These are phyloP conservation scores for Cladorrhinum sp. DNA, from an alignment of 2,329 filamentous ascomycete genomes.

Conservation along the genomic window DNA sequence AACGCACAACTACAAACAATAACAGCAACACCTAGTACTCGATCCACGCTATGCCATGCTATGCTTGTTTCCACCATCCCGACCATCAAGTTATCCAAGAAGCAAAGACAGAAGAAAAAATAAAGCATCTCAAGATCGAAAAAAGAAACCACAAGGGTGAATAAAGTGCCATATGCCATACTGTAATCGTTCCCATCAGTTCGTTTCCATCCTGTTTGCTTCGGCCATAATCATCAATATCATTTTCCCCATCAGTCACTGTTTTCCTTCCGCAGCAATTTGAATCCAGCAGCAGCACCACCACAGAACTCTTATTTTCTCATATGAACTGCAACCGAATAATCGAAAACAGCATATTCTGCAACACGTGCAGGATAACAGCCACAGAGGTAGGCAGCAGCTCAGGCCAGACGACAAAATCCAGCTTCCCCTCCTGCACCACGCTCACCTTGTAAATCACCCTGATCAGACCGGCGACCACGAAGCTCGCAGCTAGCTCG, in stretches of 20 bases:
- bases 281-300: no score
- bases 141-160: neutral
- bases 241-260: no score
- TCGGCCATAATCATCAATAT: no score
- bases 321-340: slow-evolving; percentile 58
- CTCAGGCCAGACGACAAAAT: slow-evolving; percentile 65
- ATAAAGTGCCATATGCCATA: no score
- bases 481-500: slow-evolving; percentile 60
- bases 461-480: slow-evolving; percentile 57
- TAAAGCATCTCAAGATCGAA: neutral
- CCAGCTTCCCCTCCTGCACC: slow-evolving; percentile 61
- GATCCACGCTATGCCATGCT: no score
- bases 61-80: neutral
- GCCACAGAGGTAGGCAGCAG: slow-evolving; percentile 63
- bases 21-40: no score
- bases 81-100: neutral
- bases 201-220: no score
- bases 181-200: no score
- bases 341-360: slow-evolving; percentile 71
- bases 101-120: neutral
- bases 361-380: slow-evolving; percentile 65
- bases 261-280: no score
- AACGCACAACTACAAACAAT: no score
- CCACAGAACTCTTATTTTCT: no score
- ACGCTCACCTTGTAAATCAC: slow-evolving; percentile 60